These are phyloP conservation scores for Pistacia vera DNA, from an alignment of 345 rosid genomes.

Conservation along the genomic window DNA sequence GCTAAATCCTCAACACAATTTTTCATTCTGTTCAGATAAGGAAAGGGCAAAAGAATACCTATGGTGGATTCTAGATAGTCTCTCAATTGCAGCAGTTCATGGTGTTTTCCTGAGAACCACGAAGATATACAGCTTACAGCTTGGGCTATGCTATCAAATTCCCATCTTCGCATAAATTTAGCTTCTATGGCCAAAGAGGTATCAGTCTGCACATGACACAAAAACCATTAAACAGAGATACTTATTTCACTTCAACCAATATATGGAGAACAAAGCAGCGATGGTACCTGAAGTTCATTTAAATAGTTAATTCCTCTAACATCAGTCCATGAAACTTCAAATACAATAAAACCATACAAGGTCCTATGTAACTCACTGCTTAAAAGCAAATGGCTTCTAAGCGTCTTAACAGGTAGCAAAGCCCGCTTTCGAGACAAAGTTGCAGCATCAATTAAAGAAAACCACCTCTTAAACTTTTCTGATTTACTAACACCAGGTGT, in stretches of 20 bases:
- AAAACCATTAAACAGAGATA: slow-evolving; percentile 28
- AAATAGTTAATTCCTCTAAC: slow-evolving; percentile 91
- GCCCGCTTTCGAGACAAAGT: slow-evolving; percentile 55
- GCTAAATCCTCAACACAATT: not conserved
- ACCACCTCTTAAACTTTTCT: slow-evolving; percentile 65
- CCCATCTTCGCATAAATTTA: slow-evolving; percentile 94
- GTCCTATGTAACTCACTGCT: slow-evolving; percentile 75
- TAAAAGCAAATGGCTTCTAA: slow-evolving; percentile 55
- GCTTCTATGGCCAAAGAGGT: slow-evolving; percentile 91
- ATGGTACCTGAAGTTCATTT: slow-evolving; percentile 88
- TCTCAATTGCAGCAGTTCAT: slow-evolving; percentile 54
- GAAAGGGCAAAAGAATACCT: slow-evolving; percentile 41
- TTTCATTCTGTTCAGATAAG: slow-evolving; percentile 3
- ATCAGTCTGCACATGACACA: slow-evolving; percentile 67
- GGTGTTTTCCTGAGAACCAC: slow-evolving; percentile 82
- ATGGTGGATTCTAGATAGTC: slow-evolving; percentile 54
- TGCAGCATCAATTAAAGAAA: slow-evolving; percentile 62
- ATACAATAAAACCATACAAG: slow-evolving; percentile 87
- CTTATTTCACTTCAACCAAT: slow-evolving; percentile 10
- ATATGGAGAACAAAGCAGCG: slow-evolving; percentile 18
- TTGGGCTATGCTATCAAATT: slow-evolving; percentile 86
- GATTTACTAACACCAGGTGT: slow-evolving; percentile 29
- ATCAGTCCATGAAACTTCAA: slow-evolving; percentile 79
- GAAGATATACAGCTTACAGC: slow-evolving; percentile 60
- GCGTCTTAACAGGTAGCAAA: slow-evolving; percentile 71